Evolutionary conservation across 306 rosid genomes (phyloP).

Genomic region (Inga leiocalycina): DNA sequence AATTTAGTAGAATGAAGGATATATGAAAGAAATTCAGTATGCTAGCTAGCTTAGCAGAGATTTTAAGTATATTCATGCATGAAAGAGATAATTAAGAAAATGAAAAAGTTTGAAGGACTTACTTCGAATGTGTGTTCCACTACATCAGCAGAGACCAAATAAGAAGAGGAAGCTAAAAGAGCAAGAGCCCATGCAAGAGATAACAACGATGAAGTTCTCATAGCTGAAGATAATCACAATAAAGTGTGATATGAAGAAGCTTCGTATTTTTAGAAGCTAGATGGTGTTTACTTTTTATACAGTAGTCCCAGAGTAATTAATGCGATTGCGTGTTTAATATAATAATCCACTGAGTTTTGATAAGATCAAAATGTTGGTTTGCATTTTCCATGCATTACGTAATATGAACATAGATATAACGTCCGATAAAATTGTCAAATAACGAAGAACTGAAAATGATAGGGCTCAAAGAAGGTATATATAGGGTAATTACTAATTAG

Average conservation of each 20-base stretch:
- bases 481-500: neutral
- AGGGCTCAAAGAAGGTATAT: neutral
- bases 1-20: neutral
- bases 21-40: neutral
- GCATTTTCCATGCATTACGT: slow-evolving; percentile 32
- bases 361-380: neutral
- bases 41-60: neutral
- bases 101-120: neutral
- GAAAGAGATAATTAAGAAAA: neutral
- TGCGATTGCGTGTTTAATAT: slow-evolving; percentile 27
- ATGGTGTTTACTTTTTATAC: neutral
- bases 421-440: neutral
- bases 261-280: slow-evolving; percentile 9
- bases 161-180: slow-evolving; percentile 44
- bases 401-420: neutral
- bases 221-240: neutral
- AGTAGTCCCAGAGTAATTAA: slow-evolving; percentile 4
- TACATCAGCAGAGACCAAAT: slow-evolving; percentile 46
- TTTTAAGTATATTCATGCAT: neutral
- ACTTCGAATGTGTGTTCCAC: slow-evolving; percentile 53
- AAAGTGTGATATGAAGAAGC: neutral
- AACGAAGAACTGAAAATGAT: neutral
- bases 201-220: slow-evolving; percentile 37
- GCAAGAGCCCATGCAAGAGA: slow-evolving; percentile 35
- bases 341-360: neutral